Conservation (phyloP, 768 basidiomycete genomes). For the Hygrophoropsis aurantiaca region DNA sequence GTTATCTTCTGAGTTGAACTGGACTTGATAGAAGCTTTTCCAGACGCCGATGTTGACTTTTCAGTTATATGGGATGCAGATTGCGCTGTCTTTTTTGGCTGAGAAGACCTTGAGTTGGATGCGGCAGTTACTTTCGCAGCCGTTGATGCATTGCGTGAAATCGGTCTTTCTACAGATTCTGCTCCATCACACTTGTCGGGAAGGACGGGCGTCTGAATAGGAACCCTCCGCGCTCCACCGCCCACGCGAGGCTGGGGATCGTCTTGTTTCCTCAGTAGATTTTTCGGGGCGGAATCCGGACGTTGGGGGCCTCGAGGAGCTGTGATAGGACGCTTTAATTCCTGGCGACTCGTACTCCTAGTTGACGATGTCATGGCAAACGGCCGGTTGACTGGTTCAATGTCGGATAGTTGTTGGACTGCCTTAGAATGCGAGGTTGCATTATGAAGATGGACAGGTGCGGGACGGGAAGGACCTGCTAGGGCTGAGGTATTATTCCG, state of each 20-base stretch:
- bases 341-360: conserved; percentile 1
- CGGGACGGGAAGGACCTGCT: neutral
- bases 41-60: neutral
- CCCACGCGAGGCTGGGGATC: conserved; percentile 5
- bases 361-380: conserved; percentile 4
- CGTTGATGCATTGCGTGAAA: neutral
- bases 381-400: neutral
- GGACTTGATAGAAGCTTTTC: neutral
- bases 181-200: no score
- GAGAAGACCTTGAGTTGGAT: no score
- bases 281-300: conserved; percentile 6
- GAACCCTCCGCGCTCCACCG: conserved; percentile 30
- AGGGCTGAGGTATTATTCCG: neutral
- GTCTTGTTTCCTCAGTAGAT: neutral
- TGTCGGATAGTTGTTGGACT: neutral
- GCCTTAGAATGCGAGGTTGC: neutral
- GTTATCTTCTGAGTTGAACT: no score
- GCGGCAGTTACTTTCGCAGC: no score
- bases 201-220: conserved; percentile 17
- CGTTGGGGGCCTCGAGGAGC: conserved; percentile 23
- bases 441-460: neutral
- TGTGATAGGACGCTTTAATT: neutral
- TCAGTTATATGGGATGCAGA: neutral
- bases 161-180: conserved; percentile 5
- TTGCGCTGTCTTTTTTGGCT: conserved; percentile 8